Conservation (phyloP, 768 basidiomycete species). For the Leccinum pellstonianum region DNA sequence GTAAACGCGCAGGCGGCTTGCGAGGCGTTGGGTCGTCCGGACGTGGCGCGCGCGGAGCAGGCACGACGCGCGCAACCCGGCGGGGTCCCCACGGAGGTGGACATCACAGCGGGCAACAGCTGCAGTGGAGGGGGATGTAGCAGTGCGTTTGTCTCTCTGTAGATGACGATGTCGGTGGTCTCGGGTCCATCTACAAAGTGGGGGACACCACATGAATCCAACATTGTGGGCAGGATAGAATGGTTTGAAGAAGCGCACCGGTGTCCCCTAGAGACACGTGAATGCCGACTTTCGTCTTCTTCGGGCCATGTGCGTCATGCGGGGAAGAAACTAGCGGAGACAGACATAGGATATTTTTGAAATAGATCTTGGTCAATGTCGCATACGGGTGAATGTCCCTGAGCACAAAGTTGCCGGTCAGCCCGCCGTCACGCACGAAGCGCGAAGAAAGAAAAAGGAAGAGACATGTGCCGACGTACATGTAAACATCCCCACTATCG, state of each 20-base stretch:
- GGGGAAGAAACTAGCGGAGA: slow-evolving; percentile 31
- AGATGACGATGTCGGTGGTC: slow-evolving; percentile 64
- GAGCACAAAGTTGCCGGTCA: background rate
- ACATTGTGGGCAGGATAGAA: background rate
- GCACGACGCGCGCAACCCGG: slow-evolving; percentile 56
- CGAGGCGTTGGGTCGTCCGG: slow-evolving; percentile 83
- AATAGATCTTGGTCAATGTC: slow-evolving; percentile 58
- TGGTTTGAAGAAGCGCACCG: slow-evolving; percentile 35
- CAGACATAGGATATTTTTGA: slow-evolving; percentile 69
- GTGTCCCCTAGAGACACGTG: slow-evolving; percentile 70
- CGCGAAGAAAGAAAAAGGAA: too few species aligned
- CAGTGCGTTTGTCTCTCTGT: slow-evolving; percentile 35
- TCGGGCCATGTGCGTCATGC: slow-evolving; percentile 18
- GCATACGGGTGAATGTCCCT: slow-evolving; percentile 77
- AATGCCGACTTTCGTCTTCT: slow-evolving; percentile 52
- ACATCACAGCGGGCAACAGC: slow-evolving; percentile 14
- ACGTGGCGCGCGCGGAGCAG: slow-evolving; percentile 47
- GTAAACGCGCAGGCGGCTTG: slow-evolving; percentile 47
- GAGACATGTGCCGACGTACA: slow-evolving; percentile 36
- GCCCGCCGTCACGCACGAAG: too few species aligned
- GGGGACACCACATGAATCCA: background rate
- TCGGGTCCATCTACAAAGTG: slow-evolving; percentile 56
- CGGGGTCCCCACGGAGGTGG: slow-evolving; percentile 24
- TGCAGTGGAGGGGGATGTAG: slow-evolving; percentile 10
- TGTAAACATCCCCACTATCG: slow-evolving; percentile 47